These are phyloP conservation scores for Parachlorella kessleri DNA, from an alignment of 139 green algal species.

Conservation along the genomic window DNA sequence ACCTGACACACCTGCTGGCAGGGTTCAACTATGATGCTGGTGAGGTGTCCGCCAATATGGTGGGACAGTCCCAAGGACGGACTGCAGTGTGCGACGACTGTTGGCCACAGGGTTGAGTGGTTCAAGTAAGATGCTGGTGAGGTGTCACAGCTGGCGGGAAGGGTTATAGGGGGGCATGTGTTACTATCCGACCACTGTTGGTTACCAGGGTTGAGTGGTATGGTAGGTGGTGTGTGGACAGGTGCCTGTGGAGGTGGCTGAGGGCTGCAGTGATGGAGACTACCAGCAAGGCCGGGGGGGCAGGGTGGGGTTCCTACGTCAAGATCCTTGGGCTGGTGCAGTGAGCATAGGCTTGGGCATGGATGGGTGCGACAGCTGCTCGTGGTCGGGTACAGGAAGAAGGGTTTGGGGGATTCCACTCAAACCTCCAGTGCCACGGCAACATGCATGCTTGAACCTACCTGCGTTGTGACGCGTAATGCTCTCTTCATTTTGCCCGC, in stretches of 20 bases:
- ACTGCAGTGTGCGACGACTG: no score
- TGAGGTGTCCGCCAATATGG: neutral
- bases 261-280: no score
- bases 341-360: no score
- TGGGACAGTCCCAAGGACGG: no score
- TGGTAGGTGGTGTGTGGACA: neutral
- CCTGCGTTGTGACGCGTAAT: neutral
- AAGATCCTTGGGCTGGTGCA: no score
- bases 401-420: neutral
- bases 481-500: neutral
- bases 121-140: conserved; percentile 64
- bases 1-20: conserved; percentile 78
- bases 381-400: neutral
- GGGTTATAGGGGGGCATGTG: neutral
- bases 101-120: no score
- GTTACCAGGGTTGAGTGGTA: neutral
- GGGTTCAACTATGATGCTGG: conserved; percentile 70
- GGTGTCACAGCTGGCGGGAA: neutral
- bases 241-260: no score
- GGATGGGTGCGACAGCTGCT: no score
- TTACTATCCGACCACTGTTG: neutral
- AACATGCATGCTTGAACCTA: no score
- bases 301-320: no score
- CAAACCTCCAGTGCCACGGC: no score
- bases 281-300: no score